Base-by-base conservation (phyloP, 139 green algal genomes). In the Klebsormidium nitens region DNA sequence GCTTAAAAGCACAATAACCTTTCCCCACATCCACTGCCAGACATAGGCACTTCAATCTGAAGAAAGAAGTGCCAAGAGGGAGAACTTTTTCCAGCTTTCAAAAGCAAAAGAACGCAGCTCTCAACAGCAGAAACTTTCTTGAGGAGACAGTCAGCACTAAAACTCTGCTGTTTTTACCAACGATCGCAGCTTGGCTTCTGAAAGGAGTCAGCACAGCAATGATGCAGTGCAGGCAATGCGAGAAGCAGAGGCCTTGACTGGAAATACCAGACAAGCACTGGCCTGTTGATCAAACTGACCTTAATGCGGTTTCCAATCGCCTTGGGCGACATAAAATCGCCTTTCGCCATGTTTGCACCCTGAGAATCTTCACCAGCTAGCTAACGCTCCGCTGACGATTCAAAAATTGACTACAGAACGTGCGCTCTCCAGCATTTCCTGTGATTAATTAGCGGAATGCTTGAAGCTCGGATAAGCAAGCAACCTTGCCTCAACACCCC, bases 271-370 rank as follows among this genome's bases (percentile, higher is more conserved):
- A n/a, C n/a, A n/a, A n/a, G n/a, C n/a, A n/a, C n/a, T n/a, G n/a
- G n/a, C n/a, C n/a, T n/a, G n/a, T n/a, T n/a, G n/a, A n/a, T n/a
- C n/a, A 14, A 8, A 63, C 11, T 32, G 8, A 63, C 55, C 55
- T 72, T 83, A 28, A 75, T 71, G n/a, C 87, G 76, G 49, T 97
- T 98, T 39, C 82, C 88, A 70, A 98, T 96, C 71, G 85, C 91
- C 65, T 97, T 97, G 1, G 91, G 91, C 0, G 87, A 90, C 1
- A 96, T 63, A 32, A 96, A 96, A 39, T 90, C 90, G 47, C 91
- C 89, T 49, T 93, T 93, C 2, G 86, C 88, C 88, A 87, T 87
- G 17, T 64, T 69, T n/a, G 23, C 26, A 66, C 23, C 17, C 55
- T 63, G n/a, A n/a, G n/a, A n/a, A n/a, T n/a, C n/a, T n/a, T n/a